A percentile compares a stretch with the other conserved stretches of the same genome.
These are phyloP conservation scores for Auriscalpium vulgare DNA, from an alignment of 768 basidiomycete genomes.

Conservation along the genomic window DNA sequence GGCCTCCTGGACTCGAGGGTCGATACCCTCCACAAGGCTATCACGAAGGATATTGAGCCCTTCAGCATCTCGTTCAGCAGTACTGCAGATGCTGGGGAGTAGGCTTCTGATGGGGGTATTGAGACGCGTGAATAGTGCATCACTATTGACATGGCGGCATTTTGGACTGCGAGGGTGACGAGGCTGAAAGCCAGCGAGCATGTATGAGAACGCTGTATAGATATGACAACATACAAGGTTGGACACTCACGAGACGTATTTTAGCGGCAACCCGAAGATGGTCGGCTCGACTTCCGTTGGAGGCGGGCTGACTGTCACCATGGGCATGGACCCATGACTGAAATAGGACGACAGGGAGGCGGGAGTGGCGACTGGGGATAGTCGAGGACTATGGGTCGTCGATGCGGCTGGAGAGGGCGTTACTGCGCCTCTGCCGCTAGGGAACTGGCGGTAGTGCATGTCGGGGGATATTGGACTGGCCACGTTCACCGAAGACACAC, in stretches of 20 bases:
- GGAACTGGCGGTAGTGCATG: conserved; percentile 58
- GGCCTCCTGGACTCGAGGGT: conserved; percentile 32
- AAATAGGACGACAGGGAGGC: conserved; percentile 7
- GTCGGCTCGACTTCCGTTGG: conserved; percentile 32
- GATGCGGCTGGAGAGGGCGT: conserved; percentile 39
- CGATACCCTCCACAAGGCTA: conserved; percentile 47
- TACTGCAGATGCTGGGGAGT: conserved; percentile 92
- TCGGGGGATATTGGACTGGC: conserved; percentile 29
- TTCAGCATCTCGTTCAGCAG: conserved; percentile 93
- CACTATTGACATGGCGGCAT: conserved; percentile 90
- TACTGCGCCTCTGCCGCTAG: conserved; percentile 34
- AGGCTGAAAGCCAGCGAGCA: conserved; percentile 34
- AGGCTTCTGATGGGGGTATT: conserved; percentile 65
- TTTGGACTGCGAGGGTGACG: conserved; percentile 88
- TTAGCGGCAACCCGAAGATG: conserved; percentile 64
- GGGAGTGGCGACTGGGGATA: conserved; percentile 20
- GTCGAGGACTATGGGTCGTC: conserved; percentile 26
- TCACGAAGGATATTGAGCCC: conserved; percentile 82
- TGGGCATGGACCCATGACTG: conserved; percentile 9
- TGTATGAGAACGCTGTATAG: background rate
- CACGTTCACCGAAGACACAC: conserved; percentile 10
- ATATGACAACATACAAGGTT: background rate
- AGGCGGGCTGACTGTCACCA: background rate
- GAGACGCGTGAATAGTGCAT: conserved; percentile 99
- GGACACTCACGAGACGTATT: conserved; percentile 69